These are phyloP conservation scores for Zostera marina DNA, from an alignment of 116 monocot genomes.

Conservation along the genomic window DNA sequence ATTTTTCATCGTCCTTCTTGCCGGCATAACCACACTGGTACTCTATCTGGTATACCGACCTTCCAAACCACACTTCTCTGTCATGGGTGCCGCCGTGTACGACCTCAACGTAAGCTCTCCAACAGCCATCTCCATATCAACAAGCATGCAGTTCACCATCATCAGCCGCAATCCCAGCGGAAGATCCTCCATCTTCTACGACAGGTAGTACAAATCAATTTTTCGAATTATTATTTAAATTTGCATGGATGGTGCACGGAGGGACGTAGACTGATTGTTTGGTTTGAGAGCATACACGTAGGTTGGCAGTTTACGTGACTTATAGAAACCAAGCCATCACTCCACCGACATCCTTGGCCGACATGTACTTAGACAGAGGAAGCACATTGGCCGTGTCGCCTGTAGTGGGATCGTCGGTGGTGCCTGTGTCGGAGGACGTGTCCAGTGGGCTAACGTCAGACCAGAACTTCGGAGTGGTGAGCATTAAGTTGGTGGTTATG, in stretches of 20 bases:
- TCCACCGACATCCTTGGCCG: conserved; percentile 31
- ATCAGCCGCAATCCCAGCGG: conserved; percentile 56
- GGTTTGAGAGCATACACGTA: not conserved
- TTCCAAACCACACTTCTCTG: conserved; percentile 39
- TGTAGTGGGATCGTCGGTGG: conserved; percentile 29
- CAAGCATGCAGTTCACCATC: conserved; percentile 67
- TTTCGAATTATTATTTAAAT: too few relatives aligned
- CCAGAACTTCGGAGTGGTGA: conserved; percentile 46
- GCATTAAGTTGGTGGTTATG: conserved; percentile 44
- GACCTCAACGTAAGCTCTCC: conserved; percentile 24
- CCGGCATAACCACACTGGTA: conserved; percentile 42
- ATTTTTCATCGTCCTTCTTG: conserved; percentile 28
- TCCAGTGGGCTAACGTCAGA: conserved; percentile 38
- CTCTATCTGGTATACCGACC: conserved; percentile 84
- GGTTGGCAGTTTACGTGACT: conserved; percentile 33
- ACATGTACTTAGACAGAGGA: conserved; percentile 26
- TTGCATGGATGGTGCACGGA: too few relatives aligned
- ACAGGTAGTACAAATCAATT: too few relatives aligned
- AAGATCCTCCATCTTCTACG: conserved; percentile 37
- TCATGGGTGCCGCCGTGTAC: conserved; percentile 46
- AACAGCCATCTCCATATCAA: conserved; percentile 18
- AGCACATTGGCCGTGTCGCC: conserved; percentile 48
- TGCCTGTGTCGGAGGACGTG: conserved; percentile 51
- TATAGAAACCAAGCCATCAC: conserved; percentile 67
- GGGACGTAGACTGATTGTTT: too few relatives aligned